Conservation (phyloP, 2,329 filamentous ascomycete genomes). For the Diaporthe batatas region DNA sequence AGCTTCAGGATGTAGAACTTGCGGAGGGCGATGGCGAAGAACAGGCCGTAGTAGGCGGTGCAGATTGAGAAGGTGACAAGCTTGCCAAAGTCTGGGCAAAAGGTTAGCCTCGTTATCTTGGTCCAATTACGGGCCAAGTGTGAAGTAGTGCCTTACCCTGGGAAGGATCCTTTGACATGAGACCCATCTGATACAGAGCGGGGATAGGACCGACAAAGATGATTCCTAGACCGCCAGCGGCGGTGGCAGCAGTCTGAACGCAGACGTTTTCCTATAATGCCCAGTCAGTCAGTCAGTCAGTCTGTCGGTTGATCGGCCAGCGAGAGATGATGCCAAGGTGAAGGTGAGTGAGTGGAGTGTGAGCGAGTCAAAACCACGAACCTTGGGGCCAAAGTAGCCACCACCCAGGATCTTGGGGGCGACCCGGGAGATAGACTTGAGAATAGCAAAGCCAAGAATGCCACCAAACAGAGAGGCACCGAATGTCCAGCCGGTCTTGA, state of each 20-base stretch:
- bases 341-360: not conserved
- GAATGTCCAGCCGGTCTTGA: slow-evolving; percentile 63
- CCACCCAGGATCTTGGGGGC: slow-evolving; percentile 63
- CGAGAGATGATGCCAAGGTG: not conserved
- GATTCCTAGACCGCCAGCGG: slow-evolving; percentile 65
- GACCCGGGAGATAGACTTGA: slow-evolving; percentile 62
- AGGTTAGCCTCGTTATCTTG: slow-evolving; percentile 48
- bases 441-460: slow-evolving; percentile 68
- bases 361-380: not conserved
- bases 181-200: slow-evolving; percentile 66
- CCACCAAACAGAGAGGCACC: slow-evolving; percentile 60
- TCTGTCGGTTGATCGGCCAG: not conserved
- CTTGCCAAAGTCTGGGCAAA: slow-evolving; percentile 62
- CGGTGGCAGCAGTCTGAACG: slow-evolving; percentile 66
- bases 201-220: slow-evolving; percentile 70
- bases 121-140: not conserved
- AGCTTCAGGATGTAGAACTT: slow-evolving; percentile 71
- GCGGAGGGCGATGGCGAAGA: slow-evolving; percentile 65
- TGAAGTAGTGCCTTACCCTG: not conserved
- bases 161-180: slow-evolving; percentile 50
- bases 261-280: slow-evolving; percentile 64
- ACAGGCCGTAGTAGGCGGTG: slow-evolving; percentile 66
- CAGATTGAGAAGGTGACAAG: slow-evolving; percentile 65
- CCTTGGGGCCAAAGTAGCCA: slow-evolving; percentile 64
- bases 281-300: not conserved